These are phyloP conservation scores for Begonia masoniana DNA, from an alignment of 306 rosid species.

Conservation along the genomic window DNA sequence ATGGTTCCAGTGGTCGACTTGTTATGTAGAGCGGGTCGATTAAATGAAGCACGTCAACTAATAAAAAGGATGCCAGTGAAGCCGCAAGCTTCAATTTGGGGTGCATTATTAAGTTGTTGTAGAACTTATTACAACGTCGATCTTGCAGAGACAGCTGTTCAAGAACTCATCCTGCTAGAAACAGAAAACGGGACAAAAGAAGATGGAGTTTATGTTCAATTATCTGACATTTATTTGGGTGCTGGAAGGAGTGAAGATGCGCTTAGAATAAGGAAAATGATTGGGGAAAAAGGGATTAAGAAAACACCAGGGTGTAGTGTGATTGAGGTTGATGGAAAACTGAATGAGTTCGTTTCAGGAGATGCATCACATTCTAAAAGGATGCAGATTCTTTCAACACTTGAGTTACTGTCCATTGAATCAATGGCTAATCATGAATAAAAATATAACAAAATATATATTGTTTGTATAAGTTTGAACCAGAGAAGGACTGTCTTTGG, in stretches of 20 bases:
- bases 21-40: slow-evolving; percentile 24
- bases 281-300: slow-evolving; percentile 20
- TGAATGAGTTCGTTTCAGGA: slow-evolving; percentile 29
- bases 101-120: slow-evolving; percentile 31
- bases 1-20: slow-evolving; percentile 29
- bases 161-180: slow-evolving; percentile 19
- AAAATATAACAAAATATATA: too few relatives aligned
- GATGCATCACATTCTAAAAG: slow-evolving; percentile 12
- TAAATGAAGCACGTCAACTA: slow-evolving; percentile 22
- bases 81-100: slow-evolving; percentile 41
- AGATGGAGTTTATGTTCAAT: slow-evolving; percentile 29
- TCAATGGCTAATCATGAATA: neutral
- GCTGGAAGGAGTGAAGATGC: slow-evolving; percentile 26
- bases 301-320: slow-evolving; percentile 32
- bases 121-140: slow-evolving; percentile 17
- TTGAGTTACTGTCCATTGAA: slow-evolving; percentile 11
- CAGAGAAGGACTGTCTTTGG: neutral
- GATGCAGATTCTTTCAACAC: slow-evolving; percentile 9
- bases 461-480: too few relatives aligned
- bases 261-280: slow-evolving; percentile 21
- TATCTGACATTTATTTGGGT: slow-evolving; percentile 30
- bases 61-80: slow-evolving; percentile 30
- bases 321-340: slow-evolving; percentile 31
- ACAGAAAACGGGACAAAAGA: slow-evolving; percentile 18
- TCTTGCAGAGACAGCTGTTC: slow-evolving; percentile 31